A percentile compares a stretch with the other conserved stretches of the same genome.
These are phyloP conservation scores for Hypocreales sp. DNA, from an alignment of 2,329 filamentous ascomycete species.

Conservation along the genomic window DNA sequence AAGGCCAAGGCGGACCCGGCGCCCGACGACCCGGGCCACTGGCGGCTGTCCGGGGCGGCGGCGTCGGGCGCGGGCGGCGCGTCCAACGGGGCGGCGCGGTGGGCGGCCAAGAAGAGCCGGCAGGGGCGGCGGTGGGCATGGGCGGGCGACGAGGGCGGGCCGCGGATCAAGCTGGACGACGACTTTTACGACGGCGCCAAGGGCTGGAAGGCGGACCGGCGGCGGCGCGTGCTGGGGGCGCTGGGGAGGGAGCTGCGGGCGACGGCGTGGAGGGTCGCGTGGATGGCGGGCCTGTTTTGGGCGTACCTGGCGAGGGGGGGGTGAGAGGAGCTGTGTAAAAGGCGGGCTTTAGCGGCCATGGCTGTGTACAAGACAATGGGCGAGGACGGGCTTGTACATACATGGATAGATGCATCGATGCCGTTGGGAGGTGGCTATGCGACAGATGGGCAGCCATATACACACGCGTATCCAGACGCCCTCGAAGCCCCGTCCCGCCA, in stretches of 20 bases:
- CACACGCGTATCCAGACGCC: too few species aligned
- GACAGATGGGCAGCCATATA: too few species aligned
- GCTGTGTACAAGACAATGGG: too few species aligned
- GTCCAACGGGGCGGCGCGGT: slow-evolving; percentile 7
- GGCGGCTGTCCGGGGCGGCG: slow-evolving; percentile 2
- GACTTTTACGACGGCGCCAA: slow-evolving; percentile 29
- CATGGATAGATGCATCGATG: too few species aligned
- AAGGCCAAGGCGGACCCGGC: slow-evolving; percentile 37
- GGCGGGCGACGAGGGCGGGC: slow-evolving; percentile 24
- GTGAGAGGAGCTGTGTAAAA: too few species aligned
- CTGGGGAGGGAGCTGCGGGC: slow-evolving; percentile 45
- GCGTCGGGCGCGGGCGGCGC: slow-evolving; percentile 7
- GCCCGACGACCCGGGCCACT: slow-evolving; percentile 4
- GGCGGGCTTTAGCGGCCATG: too few species aligned
- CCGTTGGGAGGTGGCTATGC: too few species aligned
- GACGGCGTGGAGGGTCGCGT: slow-evolving; percentile 45
- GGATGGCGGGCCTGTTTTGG: slow-evolving; percentile 50
- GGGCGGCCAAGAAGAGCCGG: slow-evolving; percentile 12
- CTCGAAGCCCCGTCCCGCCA: too few species aligned
- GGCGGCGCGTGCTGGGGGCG: slow-evolving; percentile 21
- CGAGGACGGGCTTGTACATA: too few species aligned
- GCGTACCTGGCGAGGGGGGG: slow-evolving; percentile 50
- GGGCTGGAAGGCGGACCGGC: slow-evolving; percentile 11
- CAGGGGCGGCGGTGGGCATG: slow-evolving; percentile 23
- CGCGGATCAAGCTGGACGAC: slow-evolving; percentile 37